A percentile compares a stretch with the other conserved stretches of the same genome.
Evolutionary conservation across 2,329 filamentous ascomycete genomes (phyloP).

Genomic region (Colletotrichum higginsianum): DNA sequence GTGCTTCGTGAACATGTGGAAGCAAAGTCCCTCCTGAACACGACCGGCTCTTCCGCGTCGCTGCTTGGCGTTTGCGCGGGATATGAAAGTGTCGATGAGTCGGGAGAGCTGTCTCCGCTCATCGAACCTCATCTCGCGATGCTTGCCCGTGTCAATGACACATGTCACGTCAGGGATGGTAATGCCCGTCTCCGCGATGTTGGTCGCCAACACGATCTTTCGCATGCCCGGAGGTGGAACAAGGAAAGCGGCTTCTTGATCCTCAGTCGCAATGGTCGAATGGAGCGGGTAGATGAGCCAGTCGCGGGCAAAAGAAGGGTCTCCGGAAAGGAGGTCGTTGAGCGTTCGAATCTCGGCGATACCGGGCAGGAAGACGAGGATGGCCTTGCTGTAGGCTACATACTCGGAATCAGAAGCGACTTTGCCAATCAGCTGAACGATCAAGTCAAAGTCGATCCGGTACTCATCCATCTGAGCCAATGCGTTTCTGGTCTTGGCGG

Average conservation of each 20-base stretch:
- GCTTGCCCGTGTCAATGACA: conserved; percentile 96
- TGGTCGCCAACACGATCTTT: conserved; percentile 97
- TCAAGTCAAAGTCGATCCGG: conserved; percentile 89
- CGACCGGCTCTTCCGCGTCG: conserved; percentile 93
- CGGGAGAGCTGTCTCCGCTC: conserved; percentile 92
- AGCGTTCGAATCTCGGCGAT: conserved; percentile 92
- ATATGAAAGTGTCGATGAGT: conserved; percentile 95
- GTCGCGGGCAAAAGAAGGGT: conserved; percentile 79
- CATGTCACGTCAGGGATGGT: conserved; percentile 98
- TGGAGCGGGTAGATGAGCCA: conserved; percentile 95
- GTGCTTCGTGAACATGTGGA: conserved; percentile 93
- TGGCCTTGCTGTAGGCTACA: conserved; percentile 84
- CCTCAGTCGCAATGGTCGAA: conserved; percentile 94
- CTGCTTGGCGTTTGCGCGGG: conserved; percentile 95
- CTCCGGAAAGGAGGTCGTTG: conserved; percentile 86
- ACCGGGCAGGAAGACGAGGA: conserved; percentile 94
- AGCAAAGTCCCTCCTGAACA: conserved; percentile 95
- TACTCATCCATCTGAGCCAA: conserved; percentile 90
- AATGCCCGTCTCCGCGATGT: conserved; percentile 98
- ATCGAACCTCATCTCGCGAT: conserved; percentile 97
- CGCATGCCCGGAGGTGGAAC: conserved; percentile 85
- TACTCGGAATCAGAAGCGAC: conserved; percentile 80
- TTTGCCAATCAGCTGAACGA: conserved; percentile 83
- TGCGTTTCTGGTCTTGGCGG: conserved; percentile 79
- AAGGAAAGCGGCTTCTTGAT: conserved; percentile 93